Evolutionary conservation across 2,329 filamentous ascomycete species (phyloP).

Genomic region (Ceratocystis papillata): DNA sequence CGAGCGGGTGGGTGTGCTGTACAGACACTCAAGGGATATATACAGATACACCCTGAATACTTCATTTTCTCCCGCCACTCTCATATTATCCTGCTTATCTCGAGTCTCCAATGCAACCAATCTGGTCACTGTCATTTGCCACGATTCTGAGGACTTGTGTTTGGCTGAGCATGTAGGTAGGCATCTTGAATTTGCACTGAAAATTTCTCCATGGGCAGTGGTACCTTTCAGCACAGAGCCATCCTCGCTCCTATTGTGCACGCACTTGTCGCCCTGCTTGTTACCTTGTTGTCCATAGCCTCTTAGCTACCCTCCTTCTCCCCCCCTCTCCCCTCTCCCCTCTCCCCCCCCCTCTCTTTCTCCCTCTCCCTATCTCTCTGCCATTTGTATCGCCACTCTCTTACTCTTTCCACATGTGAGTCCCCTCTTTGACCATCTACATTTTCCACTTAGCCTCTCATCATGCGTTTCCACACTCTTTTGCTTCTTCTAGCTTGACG

Average conservation of each 20-base stretch:
- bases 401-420: neutral
- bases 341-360: neutral
- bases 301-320: neutral
- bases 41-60: neutral
- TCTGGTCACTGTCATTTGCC: neutral
- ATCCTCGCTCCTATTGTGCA: too few relatives aligned
- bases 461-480: neutral
- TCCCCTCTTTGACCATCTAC: neutral
- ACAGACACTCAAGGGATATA: neutral
- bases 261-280: too few relatives aligned
- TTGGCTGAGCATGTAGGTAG: too few relatives aligned
- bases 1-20: neutral
- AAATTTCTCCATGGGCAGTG: neutral
- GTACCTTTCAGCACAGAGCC: constrained; percentile 3
- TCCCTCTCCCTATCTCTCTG: neutral
- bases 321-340: neutral
- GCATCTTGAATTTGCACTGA: neutral
- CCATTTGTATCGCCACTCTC: neutral
- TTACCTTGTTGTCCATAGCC: too few relatives aligned
- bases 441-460: neutral
- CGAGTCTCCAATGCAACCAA: neutral
- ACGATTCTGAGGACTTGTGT: neutral
- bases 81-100: neutral
- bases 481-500: neutral
- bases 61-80: neutral